phyloP scores from a whole-genome alignment of 352 stramenopile genomes.

The Pythium rhizo-oryzae region DNA sequence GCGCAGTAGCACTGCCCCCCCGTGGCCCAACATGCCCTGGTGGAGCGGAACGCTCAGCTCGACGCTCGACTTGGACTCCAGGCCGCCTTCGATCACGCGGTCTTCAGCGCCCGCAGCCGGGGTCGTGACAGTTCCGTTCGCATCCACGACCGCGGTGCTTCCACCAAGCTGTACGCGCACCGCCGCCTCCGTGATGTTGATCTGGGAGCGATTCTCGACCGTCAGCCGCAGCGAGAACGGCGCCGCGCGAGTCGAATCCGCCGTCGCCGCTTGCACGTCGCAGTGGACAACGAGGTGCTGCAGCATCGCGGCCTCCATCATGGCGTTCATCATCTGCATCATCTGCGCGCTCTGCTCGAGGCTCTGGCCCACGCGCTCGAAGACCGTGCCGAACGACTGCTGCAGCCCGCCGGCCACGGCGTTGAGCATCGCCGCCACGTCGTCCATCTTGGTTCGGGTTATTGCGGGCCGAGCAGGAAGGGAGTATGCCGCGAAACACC shows the following conservation, averaged over 20 bases:
- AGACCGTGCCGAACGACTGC: slow-evolving; percentile 72
- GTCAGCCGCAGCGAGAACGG: slow-evolving; percentile 33
- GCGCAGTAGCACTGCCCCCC: slow-evolving; percentile 38
- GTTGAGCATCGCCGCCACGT: slow-evolving; percentile 68
- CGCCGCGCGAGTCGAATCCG: background rate
- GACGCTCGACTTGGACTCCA: slow-evolving; percentile 4
- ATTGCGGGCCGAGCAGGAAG: background rate
- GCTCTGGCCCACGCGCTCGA: slow-evolving; percentile 68
- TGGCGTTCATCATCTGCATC: slow-evolving; percentile 86
- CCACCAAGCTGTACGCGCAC: background rate
- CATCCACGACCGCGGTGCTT: background rate
- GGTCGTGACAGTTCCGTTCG: background rate
- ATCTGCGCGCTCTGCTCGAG: slow-evolving; percentile 67
- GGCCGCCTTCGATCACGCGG: slow-evolving; percentile 10
- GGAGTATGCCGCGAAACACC: background rate
- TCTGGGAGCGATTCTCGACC: slow-evolving; percentile 62
- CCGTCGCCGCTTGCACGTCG: slow-evolving; percentile 18
- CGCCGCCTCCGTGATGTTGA: slow-evolving; percentile 38
- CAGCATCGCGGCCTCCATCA: slow-evolving; percentile 78
- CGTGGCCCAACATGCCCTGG: slow-evolving; percentile 6
- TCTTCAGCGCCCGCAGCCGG: background rate
- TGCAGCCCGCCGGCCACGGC: slow-evolving; percentile 61
- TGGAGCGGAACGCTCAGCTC: slow-evolving; percentile 37
- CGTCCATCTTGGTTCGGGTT: slow-evolving; percentile 45
- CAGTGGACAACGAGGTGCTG: slow-evolving; percentile 56